Conservation (phyloP, 1,284 basidiomycete genomes). For the Ustilago xerochloae region DNA sequence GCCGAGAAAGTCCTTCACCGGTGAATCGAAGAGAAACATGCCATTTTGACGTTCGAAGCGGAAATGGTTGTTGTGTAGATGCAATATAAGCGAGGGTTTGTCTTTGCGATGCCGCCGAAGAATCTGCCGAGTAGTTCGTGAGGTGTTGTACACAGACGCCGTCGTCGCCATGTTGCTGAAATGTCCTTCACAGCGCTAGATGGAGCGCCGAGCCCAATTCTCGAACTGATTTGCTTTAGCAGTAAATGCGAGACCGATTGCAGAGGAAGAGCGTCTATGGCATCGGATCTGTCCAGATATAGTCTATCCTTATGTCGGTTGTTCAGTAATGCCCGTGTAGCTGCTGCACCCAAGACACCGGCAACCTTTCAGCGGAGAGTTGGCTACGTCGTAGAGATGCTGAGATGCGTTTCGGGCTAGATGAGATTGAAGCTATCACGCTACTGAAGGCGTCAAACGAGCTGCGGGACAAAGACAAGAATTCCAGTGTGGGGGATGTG, state of each 20-base stretch:
- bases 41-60: constrained; percentile 66
- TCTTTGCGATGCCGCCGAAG: constrained; percentile 63
- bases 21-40: constrained; percentile 63
- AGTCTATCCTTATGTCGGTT: neutral
- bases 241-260: neutral
- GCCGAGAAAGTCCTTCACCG: constrained; percentile 59
- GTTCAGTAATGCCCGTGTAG: neutral
- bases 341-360: neutral
- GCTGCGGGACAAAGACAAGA: neutral
- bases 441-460: too few relatives aligned
- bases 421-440: too few relatives aligned
- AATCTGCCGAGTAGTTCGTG: constrained; percentile 64
- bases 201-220: too few relatives aligned
- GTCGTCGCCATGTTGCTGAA: constrained; percentile 60
- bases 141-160: constrained; percentile 64
- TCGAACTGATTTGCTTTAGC: too few relatives aligned
- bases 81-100: constrained; percentile 60
- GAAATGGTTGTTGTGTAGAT: constrained; percentile 61
- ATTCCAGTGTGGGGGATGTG: neutral
- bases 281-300: neutral
- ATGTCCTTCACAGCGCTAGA: neutral
- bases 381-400: neutral
- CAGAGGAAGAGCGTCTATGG: too few relatives aligned
- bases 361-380: neutral
- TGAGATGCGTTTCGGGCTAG: too few relatives aligned